phyloP scores from a whole-genome alignment of 2,329 filamentous ascomycete genomes.

The Colletotrichum sp. region DNA sequence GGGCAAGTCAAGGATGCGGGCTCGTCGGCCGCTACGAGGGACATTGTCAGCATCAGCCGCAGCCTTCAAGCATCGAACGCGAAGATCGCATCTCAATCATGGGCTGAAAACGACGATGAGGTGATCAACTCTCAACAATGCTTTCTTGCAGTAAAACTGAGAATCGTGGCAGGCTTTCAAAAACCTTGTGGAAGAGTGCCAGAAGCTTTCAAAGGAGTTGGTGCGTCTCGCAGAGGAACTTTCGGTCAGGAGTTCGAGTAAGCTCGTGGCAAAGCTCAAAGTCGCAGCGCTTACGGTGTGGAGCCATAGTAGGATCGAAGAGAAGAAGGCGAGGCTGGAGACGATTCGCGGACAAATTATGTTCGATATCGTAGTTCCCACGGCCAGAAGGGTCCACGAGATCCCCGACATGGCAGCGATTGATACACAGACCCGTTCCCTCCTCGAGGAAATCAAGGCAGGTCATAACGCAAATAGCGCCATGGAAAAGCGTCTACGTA shows the following conservation, averaged over 20 bases:
- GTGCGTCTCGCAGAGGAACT: fast-evolving
- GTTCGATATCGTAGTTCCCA: background rate
- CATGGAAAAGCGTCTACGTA: background rate
- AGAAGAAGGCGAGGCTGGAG: fast-evolving
- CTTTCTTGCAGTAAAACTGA: too few relatives aligned
- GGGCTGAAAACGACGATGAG: too few relatives aligned
- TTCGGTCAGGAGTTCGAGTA: fast-evolving
- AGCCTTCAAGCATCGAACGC: background rate
- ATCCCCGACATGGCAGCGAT: fast-evolving
- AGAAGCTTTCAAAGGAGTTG: fast-evolving
- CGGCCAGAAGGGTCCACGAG: fast-evolving
- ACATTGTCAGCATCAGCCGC: background rate
- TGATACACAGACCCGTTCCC: fast-evolving
- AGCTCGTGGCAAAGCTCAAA: fast-evolving
- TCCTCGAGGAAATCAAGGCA: fast-evolving
- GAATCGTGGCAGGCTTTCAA: background rate
- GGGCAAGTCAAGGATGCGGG: background rate
- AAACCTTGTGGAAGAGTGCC: background rate
- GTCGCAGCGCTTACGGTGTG: fast-evolving
- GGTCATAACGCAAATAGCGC: fast-evolving
- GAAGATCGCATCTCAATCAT: too few relatives aligned
- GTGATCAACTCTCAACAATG: too few relatives aligned
- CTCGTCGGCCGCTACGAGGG: fast-evolving
- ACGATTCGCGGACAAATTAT: background rate
- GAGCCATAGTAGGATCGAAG: background rate